Percentiles rank a stretch among this genome's conserved stretches.
phyloP scores from a whole-genome alignment of 768 basidiomycete genomes.

The Suillus decipiens region DNA sequence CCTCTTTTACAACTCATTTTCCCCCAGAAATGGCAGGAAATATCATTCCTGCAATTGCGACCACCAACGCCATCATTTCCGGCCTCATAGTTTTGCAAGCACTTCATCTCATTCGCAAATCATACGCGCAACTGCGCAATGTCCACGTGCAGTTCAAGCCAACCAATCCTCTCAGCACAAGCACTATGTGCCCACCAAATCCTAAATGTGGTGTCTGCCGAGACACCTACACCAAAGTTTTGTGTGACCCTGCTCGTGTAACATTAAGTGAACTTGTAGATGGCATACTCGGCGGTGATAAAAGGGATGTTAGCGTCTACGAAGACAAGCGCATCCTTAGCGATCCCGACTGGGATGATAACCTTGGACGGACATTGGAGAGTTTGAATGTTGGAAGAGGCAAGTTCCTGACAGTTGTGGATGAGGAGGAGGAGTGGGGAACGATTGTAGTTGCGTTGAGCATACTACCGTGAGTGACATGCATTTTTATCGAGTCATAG shows the following conservation, averaged over 20 bases:
- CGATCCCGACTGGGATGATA: slow-evolving; percentile 95
- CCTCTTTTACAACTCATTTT: background rate
- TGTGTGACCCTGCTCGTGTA: slow-evolving; percentile 70
- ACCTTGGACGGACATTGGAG: slow-evolving; percentile 75
- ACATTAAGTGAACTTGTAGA: slow-evolving; percentile 74
- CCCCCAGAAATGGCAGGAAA: slow-evolving; percentile 96
- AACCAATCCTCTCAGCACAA: slow-evolving; percentile 72
- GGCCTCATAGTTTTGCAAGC: slow-evolving; percentile 95
- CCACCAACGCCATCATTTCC: slow-evolving; percentile 96
- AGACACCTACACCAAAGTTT: slow-evolving; percentile 76
- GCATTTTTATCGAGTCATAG: background rate
- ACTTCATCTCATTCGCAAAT: slow-evolving; percentile 74
- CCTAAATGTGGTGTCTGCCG: slow-evolving; percentile 81
- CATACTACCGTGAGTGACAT: slow-evolving; percentile 63
- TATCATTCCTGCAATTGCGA: slow-evolving; percentile 98
- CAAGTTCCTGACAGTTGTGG: slow-evolving; percentile 85
- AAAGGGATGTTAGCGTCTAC: slow-evolving; percentile 74
- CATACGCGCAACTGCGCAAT: slow-evolving; percentile 62
- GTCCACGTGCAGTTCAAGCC: slow-evolving; percentile 82
- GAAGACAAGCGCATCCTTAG: slow-evolving; percentile 86
- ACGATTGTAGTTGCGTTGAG: slow-evolving; percentile 74
- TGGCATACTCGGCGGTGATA: slow-evolving; percentile 55
- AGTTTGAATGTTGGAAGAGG: slow-evolving; percentile 80
- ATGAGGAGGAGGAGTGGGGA: slow-evolving; percentile 79
- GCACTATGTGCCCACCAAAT: slow-evolving; percentile 69